Base-by-base conservation (phyloP, 2,329 filamentous ascomycete species). In the Clonostachys byssicola region DNA sequence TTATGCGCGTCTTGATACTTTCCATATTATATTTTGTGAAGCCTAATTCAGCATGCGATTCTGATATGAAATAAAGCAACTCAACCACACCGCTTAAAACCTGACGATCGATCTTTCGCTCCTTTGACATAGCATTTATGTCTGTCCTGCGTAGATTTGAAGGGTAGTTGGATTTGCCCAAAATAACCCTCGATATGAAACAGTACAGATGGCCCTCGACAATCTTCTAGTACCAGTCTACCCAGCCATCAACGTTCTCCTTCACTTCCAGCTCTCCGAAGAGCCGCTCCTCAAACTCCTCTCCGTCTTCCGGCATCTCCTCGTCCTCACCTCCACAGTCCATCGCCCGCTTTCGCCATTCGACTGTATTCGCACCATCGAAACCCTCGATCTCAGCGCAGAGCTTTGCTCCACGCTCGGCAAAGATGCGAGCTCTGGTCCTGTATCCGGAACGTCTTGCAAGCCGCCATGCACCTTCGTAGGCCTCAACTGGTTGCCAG, bases 241-340 rank as follows among this genome's bases (percentile, higher is more conserved):
- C 23, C 23, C 23, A 30, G 23, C 23, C 38, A 40, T 40, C 38
- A n/a, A n/a, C 38, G 17, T n/a, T 40, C 40, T 13, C 40, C 12
- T 30, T 30, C 23, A 30, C 23, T 30, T 30, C 8, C 9, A 30
- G 23, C 23, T 42, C 43, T 14, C 20, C 14, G 39, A 42, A 47
- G 23, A 47, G 45, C 40, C 45, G 42, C 34, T 47, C 34, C 20
- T 47, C 40, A n/a, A 42, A n/a, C 20, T 35, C 23, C 23, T 23
- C 40, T 12, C 10, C 45, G 3, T n/a, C 40, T 13, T 45, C 34
- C 8, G 43, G 23, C 30, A 30, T n/a, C 9, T 39, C 17, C 12
- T 39, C 36, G 14, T 39, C 17, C 12, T 18, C 36, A 39, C 8
- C 18, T 23, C 38, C 33, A 18, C 13, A 33, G 2, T n/a, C 39